Evolutionary conservation across 1,284 basidiomycete genomes (phyloP).

Genomic region (Butyriboletus appendiculatus): DNA sequence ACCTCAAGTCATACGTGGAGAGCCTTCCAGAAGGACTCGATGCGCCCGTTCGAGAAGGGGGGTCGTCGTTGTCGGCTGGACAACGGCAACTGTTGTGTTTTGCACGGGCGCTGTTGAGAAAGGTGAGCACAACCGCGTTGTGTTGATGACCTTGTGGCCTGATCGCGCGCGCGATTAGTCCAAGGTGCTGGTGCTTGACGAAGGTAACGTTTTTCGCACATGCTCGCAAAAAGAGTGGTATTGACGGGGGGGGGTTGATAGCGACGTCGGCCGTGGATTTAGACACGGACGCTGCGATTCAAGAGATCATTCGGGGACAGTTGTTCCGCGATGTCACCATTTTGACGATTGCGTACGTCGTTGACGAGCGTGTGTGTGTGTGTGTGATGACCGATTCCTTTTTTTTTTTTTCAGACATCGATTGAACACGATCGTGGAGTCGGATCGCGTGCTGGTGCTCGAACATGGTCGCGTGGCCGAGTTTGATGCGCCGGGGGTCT

Average conservation of each 20-base stretch:
- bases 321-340: conserved; percentile 75
- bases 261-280: conserved; percentile 86
- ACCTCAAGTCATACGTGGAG: conserved; percentile 73
- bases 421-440: conserved; percentile 89
- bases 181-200: conserved; percentile 89
- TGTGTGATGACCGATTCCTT: neutral
- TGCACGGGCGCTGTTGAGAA: conserved; percentile 74
- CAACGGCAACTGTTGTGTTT: conserved; percentile 87
- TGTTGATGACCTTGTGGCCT: neutral
- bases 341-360: conserved; percentile 74
- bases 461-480: conserved; percentile 61
- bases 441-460: conserved; percentile 82
- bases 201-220: conserved; percentile 49
- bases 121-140: conserved; percentile 36
- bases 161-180: conserved; percentile 41
- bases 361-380: no score
- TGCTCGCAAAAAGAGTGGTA: no score
- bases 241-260: conserved; percentile 22
- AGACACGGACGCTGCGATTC: conserved; percentile 86
- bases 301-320: conserved; percentile 76
- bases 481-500: conserved; percentile 25
- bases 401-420: conserved; percentile 58
- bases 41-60: conserved; percentile 78
- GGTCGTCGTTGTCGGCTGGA: conserved; percentile 80
- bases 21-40: conserved; percentile 74